Base-by-base conservation (phyloP, 805 yeast genomes). In the Blastobotrys mokoenaii region DNA sequence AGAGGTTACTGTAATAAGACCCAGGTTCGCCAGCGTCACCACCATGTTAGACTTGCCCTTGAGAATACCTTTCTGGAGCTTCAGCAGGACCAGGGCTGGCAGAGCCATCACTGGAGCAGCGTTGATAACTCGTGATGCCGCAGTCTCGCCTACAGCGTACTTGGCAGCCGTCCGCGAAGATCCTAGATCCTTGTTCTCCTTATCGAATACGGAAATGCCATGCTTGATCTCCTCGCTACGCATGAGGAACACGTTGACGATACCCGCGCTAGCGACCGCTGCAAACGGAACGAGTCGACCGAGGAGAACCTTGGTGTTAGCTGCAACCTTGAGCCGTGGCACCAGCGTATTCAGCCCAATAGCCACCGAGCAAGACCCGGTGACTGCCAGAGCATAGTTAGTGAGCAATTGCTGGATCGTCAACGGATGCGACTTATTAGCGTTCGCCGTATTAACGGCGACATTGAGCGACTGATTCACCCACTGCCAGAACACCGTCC, bases 21-120 rank as follows among this genome's bases (percentile, higher is more conserved):
- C 97, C 44, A 93, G 70, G 60, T 89, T 93, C n/a, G 80, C 81
- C 12, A 72, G 58, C 4, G 84, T 82, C 57, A 83, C 87, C 3
- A 76, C 66, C 15, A 79, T 71, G 48, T 76, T 64, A 6, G 89
- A 74, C 60, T 79, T 84, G 30, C 84, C 83, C 58, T 76, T 79
- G 51, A 89, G 70, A 14, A 81, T 59, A 1, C 81, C 72, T 52
- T 74, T 76, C 67, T 93, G 97, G 52, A 93, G 69, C 61, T 72
- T 77, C 39, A 88, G 87, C 37, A 93, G 72, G 22, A 86, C 59
- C 56, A 93, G 72, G 2, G 99, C 97, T 1, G 99, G 98, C 4
- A 93, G 64, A 16, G 85, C 98, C 99, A 93, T 93, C 56, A 93
- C 76, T 15, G 99, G 99, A 0, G 98, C 84, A 14, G 97, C 97